A percentile compares a stretch with the other conserved stretches of the same genome.
phyloP scores from a whole-genome alignment of 768 basidiomycete genomes.

The Suillus ampliporus region DNA sequence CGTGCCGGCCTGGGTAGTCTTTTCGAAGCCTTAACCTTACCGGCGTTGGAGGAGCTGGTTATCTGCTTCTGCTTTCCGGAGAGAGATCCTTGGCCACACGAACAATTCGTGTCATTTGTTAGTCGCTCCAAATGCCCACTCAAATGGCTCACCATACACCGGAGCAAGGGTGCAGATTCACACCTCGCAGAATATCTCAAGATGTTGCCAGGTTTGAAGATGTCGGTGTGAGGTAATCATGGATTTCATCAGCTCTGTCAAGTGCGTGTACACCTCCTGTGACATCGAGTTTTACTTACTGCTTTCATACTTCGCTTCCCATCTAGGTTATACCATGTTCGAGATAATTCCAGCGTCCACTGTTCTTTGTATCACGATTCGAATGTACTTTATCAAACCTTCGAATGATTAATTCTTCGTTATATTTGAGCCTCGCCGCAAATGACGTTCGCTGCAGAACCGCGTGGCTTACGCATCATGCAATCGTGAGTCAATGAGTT shows the following conservation, averaged over 20 bases:
- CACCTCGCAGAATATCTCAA: slow-evolving; percentile 30
- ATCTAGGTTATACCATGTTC: neutral
- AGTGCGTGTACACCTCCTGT: neutral
- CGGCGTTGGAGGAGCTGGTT: slow-evolving; percentile 37
- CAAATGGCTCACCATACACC: slow-evolving; percentile 30
- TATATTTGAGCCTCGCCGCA: neutral
- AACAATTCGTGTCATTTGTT: slow-evolving; percentile 29
- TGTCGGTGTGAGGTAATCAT: neutral
- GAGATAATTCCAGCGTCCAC: neutral
- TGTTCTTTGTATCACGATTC: neutral
- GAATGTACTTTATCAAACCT: neutral
- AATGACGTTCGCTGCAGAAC: neutral
- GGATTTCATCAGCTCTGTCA: neutral
- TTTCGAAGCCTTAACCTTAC: slow-evolving; percentile 27
- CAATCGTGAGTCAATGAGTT: neutral
- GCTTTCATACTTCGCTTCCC: neutral
- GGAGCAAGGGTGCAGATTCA: slow-evolving; percentile 24
- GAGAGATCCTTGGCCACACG: slow-evolving; percentile 34
- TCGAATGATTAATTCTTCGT: neutral
- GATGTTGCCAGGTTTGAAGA: slow-evolving; percentile 26
- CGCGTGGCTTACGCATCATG: neutral
- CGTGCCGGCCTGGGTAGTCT: slow-evolving; percentile 28
- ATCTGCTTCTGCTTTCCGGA: slow-evolving; percentile 38
- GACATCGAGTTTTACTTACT: neutral
- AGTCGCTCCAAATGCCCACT: slow-evolving; percentile 30